These are phyloP conservation scores for Scenedesmus sp. DNA, from an alignment of 163 green algal genomes.

Conservation along the genomic window DNA sequence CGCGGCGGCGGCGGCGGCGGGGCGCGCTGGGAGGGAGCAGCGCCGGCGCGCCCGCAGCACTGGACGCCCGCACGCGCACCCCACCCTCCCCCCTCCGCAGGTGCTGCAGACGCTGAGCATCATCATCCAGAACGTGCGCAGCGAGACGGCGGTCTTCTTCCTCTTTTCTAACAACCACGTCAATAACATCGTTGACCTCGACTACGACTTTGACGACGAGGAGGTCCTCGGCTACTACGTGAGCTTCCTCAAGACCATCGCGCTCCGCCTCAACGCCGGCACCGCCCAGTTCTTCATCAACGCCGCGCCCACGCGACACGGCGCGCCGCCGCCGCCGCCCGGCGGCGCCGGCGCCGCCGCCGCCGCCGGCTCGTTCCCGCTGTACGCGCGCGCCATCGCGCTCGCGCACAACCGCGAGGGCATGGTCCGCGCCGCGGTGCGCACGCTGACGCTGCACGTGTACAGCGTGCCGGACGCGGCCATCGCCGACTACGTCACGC, in stretches of 20 bases:
- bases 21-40: no score
- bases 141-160: slow-evolving; percentile 92
- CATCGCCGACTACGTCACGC: slow-evolving; percentile 77
- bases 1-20: no score
- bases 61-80: neutral
- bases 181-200: slow-evolving; percentile 91
- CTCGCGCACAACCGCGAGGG: slow-evolving; percentile 93
- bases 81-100: slow-evolving; percentile 2
- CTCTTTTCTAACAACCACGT: slow-evolving; percentile 99
- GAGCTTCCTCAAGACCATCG: slow-evolving; percentile 96
- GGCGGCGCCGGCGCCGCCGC: neutral
- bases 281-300: slow-evolving; percentile 97
- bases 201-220: slow-evolving; percentile 96
- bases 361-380: slow-evolving; percentile 75
- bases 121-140: slow-evolving; percentile 96
- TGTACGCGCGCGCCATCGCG: slow-evolving; percentile 93
- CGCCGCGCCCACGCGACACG: neutral
- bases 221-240: slow-evolving; percentile 98
- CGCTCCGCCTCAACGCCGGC: slow-evolving; percentile 85
- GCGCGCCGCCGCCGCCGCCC: neutral
- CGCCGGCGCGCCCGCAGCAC: neutral
- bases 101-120: slow-evolving; percentile 97
- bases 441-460: slow-evolving; percentile 96
- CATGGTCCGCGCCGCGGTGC: slow-evolving; percentile 88
- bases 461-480: slow-evolving; percentile 80